Evolutionary conservation across 345 rosid genomes (phyloP).

Genomic region (Odontarrhena argentea): DNA sequence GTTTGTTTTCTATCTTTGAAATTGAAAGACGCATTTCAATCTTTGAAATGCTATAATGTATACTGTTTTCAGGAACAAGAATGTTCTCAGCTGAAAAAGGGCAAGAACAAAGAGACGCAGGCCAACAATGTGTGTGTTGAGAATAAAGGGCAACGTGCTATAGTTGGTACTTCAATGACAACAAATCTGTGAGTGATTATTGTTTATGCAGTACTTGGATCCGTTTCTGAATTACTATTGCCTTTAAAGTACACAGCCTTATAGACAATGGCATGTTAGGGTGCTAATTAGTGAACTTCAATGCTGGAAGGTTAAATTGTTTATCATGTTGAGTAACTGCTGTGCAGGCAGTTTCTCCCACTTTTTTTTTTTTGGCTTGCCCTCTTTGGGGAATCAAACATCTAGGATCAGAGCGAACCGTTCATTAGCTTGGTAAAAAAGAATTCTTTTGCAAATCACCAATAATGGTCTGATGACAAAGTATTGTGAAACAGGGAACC

Average conservation of each 20-base stretch:
- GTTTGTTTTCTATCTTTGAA: constrained; percentile 14
- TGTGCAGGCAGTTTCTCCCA: background rate
- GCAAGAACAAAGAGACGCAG: constrained; percentile 41
- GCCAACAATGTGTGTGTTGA: constrained; percentile 25
- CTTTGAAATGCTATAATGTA: constrained; percentile 5
- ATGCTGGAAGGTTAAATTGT: constrained; percentile 14
- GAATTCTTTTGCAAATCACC: background rate
- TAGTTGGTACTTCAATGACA: constrained; percentile 26
- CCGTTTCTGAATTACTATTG: background rate
- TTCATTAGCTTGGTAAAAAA: background rate
- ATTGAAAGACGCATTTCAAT: too few relatives aligned
- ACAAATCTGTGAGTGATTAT: constrained; percentile 43
- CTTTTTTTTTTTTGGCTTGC: background rate
- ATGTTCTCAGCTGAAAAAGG: constrained; percentile 59
- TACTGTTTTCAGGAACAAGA: constrained; percentile 58
- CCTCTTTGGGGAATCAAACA: constrained; percentile 15
- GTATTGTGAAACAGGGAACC: constrained; percentile 46
- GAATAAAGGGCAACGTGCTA: constrained; percentile 33
- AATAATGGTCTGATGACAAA: background rate
- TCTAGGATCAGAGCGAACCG: background rate
- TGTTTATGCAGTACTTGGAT: background rate
- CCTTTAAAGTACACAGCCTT: constrained; percentile 13
- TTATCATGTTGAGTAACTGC: background rate
- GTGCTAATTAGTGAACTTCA: background rate
- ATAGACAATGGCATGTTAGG: background rate